Evolutionary conservation across 2,329 filamentous ascomycete genomes (phyloP).

Genomic region (Magnaporthiopsis poae): DNA sequence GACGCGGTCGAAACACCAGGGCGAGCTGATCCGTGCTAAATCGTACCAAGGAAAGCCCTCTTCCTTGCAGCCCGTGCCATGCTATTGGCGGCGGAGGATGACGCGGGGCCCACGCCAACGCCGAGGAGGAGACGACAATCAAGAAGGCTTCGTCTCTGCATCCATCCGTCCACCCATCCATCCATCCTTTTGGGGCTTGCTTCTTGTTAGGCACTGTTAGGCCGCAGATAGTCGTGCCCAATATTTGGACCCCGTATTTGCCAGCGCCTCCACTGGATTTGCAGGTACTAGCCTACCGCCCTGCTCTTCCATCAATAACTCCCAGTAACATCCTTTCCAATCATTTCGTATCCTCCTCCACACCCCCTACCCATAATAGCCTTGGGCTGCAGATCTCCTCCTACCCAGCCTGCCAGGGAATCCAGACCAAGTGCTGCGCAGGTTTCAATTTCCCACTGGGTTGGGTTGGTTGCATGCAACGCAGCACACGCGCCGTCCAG

Average conservation of each 20-base stretch:
- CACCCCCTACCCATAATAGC: no score
- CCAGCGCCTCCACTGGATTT: background rate
- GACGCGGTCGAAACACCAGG: background rate
- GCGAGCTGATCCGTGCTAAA: background rate
- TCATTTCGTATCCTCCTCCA: background rate
- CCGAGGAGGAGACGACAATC: background rate
- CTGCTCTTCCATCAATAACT: background rate
- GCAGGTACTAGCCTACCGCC: background rate
- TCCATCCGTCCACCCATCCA: no score
- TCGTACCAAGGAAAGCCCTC: background rate
- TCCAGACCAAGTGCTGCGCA: background rate
- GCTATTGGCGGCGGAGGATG: background rate
- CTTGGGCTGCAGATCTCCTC: background rate
- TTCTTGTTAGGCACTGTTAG: background rate
- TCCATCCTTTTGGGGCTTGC: background rate
- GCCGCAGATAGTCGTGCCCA: background rate
- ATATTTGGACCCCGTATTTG: background rate
- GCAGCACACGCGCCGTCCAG: no score
- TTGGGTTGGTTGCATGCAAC: background rate
- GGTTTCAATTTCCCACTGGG: background rate
- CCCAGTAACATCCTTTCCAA: background rate
- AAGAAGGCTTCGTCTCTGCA: no score
- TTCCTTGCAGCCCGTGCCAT: background rate
- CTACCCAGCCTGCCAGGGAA: background rate
- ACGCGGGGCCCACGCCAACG: no score